phyloP scores from a whole-genome alignment of 1,284 basidiomycete species.

The Ceratobasidium sp. region DNA sequence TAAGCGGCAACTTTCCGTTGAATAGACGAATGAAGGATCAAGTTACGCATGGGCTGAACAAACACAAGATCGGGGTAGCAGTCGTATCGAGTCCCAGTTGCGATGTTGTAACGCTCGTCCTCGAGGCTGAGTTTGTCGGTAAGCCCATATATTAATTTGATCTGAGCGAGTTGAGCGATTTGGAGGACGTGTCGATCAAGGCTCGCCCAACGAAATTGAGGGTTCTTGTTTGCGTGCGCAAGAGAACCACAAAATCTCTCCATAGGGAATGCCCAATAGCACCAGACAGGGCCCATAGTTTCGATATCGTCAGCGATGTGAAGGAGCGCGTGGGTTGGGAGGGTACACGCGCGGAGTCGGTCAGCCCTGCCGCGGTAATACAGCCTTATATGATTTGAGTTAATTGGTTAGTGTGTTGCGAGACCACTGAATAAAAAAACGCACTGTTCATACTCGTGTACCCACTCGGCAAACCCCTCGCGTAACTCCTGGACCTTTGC shows the following conservation, averaged over 20 bases:
- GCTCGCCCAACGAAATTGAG: slow-evolving; percentile 21
- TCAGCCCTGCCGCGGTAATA: slow-evolving; percentile 59
- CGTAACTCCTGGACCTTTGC: slow-evolving; percentile 57
- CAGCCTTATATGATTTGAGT: slow-evolving; percentile 52
- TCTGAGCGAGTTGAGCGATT: slow-evolving; percentile 28
- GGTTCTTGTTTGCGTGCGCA: slow-evolving; percentile 46
- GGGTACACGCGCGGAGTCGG: slow-evolving; percentile 57
- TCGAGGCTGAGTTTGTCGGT: slow-evolving; percentile 18
- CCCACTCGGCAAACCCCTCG: slow-evolving; percentile 60
- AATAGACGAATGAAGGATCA: background rate
- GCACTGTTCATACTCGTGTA: slow-evolving; percentile 62
- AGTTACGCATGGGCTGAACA: background rate
- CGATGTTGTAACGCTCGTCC: slow-evolving; percentile 3
- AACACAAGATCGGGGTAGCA: slow-evolving; percentile 7
- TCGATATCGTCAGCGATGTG: slow-evolving; percentile 59
- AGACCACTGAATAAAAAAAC: slow-evolving; percentile 57
- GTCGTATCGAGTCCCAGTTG: background rate
- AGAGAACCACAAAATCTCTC: slow-evolving; percentile 54
- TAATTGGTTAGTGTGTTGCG: background rate
- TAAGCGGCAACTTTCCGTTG: background rate
- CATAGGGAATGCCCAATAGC: slow-evolving; percentile 63
- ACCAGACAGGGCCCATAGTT: slow-evolving; percentile 60
- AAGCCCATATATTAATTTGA: slow-evolving; percentile 33
- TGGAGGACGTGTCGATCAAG: slow-evolving; percentile 30
- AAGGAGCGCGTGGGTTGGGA: slow-evolving; percentile 61